Base-by-base conservation (phyloP, 192 early-diverging fungal genomes). In the Borealophlyctis nickersoniae region DNA sequence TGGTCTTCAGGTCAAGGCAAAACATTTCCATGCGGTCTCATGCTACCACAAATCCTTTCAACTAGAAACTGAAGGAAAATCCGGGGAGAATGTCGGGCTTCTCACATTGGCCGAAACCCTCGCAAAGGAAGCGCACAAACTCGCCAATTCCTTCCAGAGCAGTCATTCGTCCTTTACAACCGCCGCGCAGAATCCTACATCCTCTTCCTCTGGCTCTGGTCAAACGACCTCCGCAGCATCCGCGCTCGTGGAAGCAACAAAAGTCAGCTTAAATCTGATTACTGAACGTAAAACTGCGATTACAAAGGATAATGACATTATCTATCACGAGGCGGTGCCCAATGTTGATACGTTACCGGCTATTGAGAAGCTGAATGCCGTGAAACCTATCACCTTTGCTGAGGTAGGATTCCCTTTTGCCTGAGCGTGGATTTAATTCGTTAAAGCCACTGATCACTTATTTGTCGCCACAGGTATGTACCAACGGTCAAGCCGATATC, bases 281-380 rank as follows among this genome's bases (percentile, higher is more conserved):
- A 79, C 74, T 2, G 95, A 96, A 32, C 85, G 89, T 67, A 84
- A 89, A 56, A 66, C 62, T 24, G 73, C 75, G 30, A 85, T 87
- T 0, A 83, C 80, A 22, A 87, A 87, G 45, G 96, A 99, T 80
- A 99, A 99, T 72, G 96, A 99, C 73, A 78, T 98, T 69, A 87
- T 99, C 32, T 99, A 99, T 75, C 88, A 94, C 75, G 92, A 91
- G 48, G 58, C 83, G 0, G 89, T 93, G 0, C 96, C 95, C 3
- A 84, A 81, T 59, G 86, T 84, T 57, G 86, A 89, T 51, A 79
- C 88, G 7, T 74, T 98, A 5, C 77, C 90, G 4, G 83, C 91
- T 2, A 78, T 96, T 7, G 93, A 96, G 36, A 93, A 91, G 58
- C 64, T 91, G 55, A 88, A 89, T 58, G 88, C 88, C n/a, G 92